Percentiles rank a stretch among this genome's conserved stretches.
phyloP scores from a whole-genome alignment of 139 green algal genomes.

The Penium margaritaceum region DNA sequence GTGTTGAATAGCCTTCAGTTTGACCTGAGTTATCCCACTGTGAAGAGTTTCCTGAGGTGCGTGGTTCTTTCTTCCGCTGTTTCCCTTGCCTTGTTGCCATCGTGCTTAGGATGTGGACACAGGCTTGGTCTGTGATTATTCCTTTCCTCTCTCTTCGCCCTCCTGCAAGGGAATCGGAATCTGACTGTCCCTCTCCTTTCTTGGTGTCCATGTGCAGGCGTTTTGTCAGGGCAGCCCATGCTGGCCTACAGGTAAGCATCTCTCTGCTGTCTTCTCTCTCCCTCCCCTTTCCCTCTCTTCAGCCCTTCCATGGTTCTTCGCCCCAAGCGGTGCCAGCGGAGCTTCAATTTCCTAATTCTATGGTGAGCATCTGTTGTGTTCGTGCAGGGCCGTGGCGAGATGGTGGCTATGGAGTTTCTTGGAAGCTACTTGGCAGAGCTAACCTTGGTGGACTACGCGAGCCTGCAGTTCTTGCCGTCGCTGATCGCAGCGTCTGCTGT shows the following conservation, averaged over 20 bases:
- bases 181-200: too few relatives aligned
- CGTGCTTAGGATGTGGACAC: too few relatives aligned
- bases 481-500: slow-evolving; percentile 69
- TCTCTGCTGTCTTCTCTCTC: not conserved
- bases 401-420: slow-evolving; percentile 58
- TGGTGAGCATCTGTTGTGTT: too few relatives aligned
- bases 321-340: too few relatives aligned
- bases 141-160: too few relatives aligned
- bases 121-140: too few relatives aligned
- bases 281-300: not conserved
- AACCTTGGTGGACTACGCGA: slow-evolving; percentile 73
- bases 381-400: too few relatives aligned
- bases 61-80: too few relatives aligned
- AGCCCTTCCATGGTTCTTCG: not conserved
- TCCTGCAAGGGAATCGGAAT: too few relatives aligned
- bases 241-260: slow-evolving; percentile 12
- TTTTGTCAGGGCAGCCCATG: slow-evolving; percentile 52
- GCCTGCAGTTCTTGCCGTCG: slow-evolving; percentile 71
- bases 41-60: slow-evolving; percentile 78
- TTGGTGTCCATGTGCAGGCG: too few relatives aligned
- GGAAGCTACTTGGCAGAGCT: slow-evolving; percentile 82
- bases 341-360: too few relatives aligned
- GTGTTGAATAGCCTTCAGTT: slow-evolving; percentile 75
- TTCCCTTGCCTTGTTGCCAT: too few relatives aligned
- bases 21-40: slow-evolving; percentile 77